These are phyloP conservation scores for Trichoderma virens DNA, from an alignment of 495 filamentous ascomycete species.

Conservation along the genomic window DNA sequence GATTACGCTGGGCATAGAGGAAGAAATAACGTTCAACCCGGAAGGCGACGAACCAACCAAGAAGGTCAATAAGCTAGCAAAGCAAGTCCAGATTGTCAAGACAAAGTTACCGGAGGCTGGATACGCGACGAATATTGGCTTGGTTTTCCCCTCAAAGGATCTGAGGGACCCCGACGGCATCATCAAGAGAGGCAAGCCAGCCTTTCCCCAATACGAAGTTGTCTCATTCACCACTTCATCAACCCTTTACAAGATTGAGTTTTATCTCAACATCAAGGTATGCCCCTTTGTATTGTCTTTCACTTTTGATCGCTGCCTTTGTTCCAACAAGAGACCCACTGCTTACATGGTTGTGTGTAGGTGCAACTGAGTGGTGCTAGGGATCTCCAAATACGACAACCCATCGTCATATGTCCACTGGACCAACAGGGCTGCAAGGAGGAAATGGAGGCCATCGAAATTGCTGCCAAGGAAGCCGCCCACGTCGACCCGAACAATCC, in stretches of 20 bases:
- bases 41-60: conserved; percentile 95
- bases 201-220: conserved; percentile 83
- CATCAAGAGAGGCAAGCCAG: conserved; percentile 72
- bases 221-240: conserved; percentile 89
- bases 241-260: conserved; percentile 96
- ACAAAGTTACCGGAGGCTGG: conserved; percentile 80
- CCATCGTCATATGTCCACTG: conserved; percentile 91
- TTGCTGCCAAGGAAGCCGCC: conserved; percentile 85
- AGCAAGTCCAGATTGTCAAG: conserved; percentile 71
- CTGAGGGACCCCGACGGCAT: conserved; percentile 81
- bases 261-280: conserved; percentile 91
- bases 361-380: conserved; percentile 83
- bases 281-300: conserved; percentile 14
- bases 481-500: conserved; percentile 83
- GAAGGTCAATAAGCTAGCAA: conserved; percentile 79
- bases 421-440: conserved; percentile 94
- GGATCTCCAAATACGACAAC: conserved; percentile 86
- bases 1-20: conserved; percentile 89
- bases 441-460: conserved; percentile 96
- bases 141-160: conserved; percentile 89
- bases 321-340: too few relatives aligned
- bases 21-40: conserved; percentile 95
- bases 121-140: conserved; percentile 81
- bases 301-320: too few relatives aligned
- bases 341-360: conserved; percentile 35